Base-by-base conservation (phyloP, 805 yeast genomes). In the Scheffersomyces ergatensis region DNA sequence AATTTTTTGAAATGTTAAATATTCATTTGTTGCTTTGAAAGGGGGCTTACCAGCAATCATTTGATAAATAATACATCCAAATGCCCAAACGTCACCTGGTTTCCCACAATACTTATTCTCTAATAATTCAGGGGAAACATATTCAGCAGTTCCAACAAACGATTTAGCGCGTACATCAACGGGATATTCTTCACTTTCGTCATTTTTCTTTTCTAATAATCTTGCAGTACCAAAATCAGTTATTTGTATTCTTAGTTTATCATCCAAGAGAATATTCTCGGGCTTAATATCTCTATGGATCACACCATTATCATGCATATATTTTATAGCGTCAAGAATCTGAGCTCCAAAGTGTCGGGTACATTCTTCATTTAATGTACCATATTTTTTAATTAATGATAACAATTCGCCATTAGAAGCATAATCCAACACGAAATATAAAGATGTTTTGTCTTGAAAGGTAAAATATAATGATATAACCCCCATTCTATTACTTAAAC, bases 171-270 rank as follows among this genome's bases (percentile, higher is more conserved):
- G 72, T 1, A 81, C 78, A 51, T 84, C 84, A 13, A 73, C 54
- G 8, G 90, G 89, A 53, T 80, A 85, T 8, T 62, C 66, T 29
- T 76, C 80, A n/a, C 71, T 62, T 15, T 56, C 64, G 40, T 54
- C 69, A 18, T 68, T 69, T 25, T 65, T 65, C 42, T 67, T 66
- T n/a, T 83, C 87, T 21, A 86, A 60, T 34, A 86, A 62, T 50
- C 83, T 81, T 0, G 95, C 95, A 0, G 95, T 86, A 19, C 95
- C 95, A 58, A 86, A 86, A 64, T 86, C 95, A 1, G 95, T 86
- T 27, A 86, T 72, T 58, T 80, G 83, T 31, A 85, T 70, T 43
- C 80, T 75, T 70, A 76, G 68, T 20, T 80, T 72, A 26, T 65
- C 66, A 54, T 83, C 87, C 17, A 86, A 64, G 37, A 86, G 60